phyloP scores from a whole-genome alignment of 2,329 filamentous ascomycete species.

The Colletotrichum endophyticum region DNA sequence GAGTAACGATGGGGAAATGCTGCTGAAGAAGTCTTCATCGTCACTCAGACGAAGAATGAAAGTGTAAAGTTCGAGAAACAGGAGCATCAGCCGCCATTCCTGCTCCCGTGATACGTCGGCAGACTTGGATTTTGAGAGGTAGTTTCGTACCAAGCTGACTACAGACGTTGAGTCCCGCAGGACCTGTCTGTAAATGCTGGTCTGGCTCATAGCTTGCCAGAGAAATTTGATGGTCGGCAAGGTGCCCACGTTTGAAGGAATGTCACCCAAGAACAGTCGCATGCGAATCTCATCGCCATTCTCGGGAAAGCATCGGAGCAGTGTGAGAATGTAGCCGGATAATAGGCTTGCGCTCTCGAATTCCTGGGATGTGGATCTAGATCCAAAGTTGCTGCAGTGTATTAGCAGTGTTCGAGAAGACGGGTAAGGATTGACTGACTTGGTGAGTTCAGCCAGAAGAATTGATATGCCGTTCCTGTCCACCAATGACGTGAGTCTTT shows the following conservation, averaged over 20 bases:
- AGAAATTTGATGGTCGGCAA: constrained; percentile 81
- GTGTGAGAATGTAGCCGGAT: constrained; percentile 84
- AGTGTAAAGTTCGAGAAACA: constrained; percentile 93
- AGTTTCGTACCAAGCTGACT: constrained; percentile 29
- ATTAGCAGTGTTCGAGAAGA: not conserved
- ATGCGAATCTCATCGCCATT: constrained; percentile 90
- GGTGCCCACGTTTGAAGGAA: constrained; percentile 46
- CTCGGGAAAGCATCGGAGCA: constrained; percentile 84
- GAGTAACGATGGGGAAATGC: constrained; percentile 45
- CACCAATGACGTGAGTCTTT: constrained; percentile 73
- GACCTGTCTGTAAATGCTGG: constrained; percentile 28
- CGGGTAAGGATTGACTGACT: not conserved
- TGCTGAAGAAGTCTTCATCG: constrained; percentile 90
- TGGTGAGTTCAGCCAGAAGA: constrained; percentile 45
- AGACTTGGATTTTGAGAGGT: constrained; percentile 27
- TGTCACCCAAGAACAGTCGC: constrained; percentile 84
- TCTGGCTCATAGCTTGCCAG: constrained; percentile 68
- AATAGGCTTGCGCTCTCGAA: constrained; percentile 61
- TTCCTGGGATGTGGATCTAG: constrained; percentile 30
- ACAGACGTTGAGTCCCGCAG: constrained; percentile 21
- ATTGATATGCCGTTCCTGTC: constrained; percentile 76
- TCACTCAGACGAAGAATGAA: constrained; percentile 93
- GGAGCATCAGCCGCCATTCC: constrained; percentile 87
- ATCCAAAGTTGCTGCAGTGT: constrained; percentile 11
- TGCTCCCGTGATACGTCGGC: constrained; percentile 46